phyloP scores from a whole-genome alignment of 371 early-diverging fungal genomes.

The Umbelopsis sp. region DNA sequence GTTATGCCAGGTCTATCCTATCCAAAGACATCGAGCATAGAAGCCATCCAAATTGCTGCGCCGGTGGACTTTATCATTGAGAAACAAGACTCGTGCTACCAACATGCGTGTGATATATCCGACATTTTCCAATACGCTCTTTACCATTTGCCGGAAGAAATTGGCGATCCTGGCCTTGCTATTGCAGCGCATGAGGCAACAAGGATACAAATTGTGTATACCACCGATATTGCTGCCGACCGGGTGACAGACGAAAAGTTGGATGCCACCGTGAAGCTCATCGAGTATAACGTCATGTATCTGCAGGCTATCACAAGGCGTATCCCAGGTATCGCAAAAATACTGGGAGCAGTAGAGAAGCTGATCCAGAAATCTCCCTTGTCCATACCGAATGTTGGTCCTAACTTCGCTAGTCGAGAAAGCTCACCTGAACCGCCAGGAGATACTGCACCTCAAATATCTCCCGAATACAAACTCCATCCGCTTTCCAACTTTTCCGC shows the following conservation, averaged over 20 bases:
- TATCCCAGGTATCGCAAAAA: not conserved
- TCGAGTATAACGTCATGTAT: slow-evolving; percentile 1
- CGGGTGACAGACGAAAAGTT: slow-evolving; percentile 9
- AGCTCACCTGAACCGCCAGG: slow-evolving; percentile 4
- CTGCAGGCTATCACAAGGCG: not conserved
- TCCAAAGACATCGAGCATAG: slow-evolving; percentile 10
- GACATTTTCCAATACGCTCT: slow-evolving; percentile 13
- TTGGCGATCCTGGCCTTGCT: not conserved
- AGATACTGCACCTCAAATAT: not conserved
- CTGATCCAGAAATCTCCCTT: slow-evolving; percentile 4
- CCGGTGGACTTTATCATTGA: slow-evolving; percentile 11
- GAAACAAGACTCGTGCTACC: slow-evolving; percentile 13
- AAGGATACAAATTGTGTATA: slow-evolving; percentile 6
- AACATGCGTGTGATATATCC: slow-evolving; percentile 13
- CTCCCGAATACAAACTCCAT: slow-evolving; percentile 18
- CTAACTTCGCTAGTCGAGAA: not conserved
- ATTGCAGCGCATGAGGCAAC: slow-evolving; percentile 17
- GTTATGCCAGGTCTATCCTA: slow-evolving; percentile 18
- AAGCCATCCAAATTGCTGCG: slow-evolving; percentile 17
- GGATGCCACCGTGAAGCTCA: not conserved
- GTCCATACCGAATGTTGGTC: not conserved
- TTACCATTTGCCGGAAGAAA: not conserved
- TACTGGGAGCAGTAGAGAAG: not conserved
- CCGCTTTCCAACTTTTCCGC: slow-evolving; percentile 12
- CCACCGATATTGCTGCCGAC: not conserved